Base-by-base conservation (phyloP, 176 grass and related monocot genomes). In the Bromus sterilis region DNA sequence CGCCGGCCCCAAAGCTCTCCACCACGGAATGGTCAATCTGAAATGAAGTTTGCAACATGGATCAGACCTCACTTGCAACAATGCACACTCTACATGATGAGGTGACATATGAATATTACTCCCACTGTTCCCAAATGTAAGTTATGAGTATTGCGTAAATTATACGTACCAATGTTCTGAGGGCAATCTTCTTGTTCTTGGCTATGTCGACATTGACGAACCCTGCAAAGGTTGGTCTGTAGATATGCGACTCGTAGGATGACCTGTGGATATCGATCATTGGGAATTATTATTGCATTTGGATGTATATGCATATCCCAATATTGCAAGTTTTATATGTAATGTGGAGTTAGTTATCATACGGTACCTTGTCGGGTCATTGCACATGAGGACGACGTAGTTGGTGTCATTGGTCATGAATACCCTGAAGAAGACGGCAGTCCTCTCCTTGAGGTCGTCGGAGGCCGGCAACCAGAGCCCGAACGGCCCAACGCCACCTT, bases 401-500 rank as follows among this genome's bases (percentile, higher is more conserved):
- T 85, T 87, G 28, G 77, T 64, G 53, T 32, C 57, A 55, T 29
- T 62, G 60, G 59, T 28, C 59, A 82, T 87, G 69, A 91, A 91
- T 33, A 87, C 51, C 37, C 81, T 81, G 58, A 91, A 91, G 78
- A 87, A 91, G 76, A 87, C 81, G 1, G 81, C 85, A 5, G 89
- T 91, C 62, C 40, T 87, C 70, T 91, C 89, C 43, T 24, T 14
- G 51, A 87, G 33, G 13, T 81, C 62, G 29, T 41, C 34, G 11
- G 81, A 87, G 18, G 85, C 85, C 33, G 87, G 75, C 76, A 87
- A 59, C 72, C 67, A 68, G 11, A 91, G 85, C 10, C 89, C 89
- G 30, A 91, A 91, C 14, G 89, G 89, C 64, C 89, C 89, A 16
- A 87, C 89, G 7, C 89, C 81, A 2, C 89, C 89, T 1, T 21